phyloP scores from a whole-genome alignment of 345 rosid species.

The Nasturtium officinale region DNA sequence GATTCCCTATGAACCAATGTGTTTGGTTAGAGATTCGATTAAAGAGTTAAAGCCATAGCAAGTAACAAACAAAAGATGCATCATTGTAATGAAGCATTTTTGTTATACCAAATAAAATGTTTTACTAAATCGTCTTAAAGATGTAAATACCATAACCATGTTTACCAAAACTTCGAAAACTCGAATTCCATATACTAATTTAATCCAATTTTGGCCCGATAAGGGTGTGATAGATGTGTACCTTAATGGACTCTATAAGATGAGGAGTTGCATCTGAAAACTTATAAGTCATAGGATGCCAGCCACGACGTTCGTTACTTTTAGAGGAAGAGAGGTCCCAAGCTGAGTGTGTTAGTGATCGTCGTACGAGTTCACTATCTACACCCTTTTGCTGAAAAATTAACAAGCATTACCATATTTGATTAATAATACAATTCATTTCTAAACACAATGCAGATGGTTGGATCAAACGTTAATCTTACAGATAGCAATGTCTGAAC shows the following conservation, averaged over 20 bases:
- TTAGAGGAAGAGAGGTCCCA: conserved; percentile 84
- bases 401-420: conserved; percentile 22
- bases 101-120: background rate
- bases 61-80: background rate
- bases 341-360: conserved; percentile 80
- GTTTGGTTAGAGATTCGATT: background rate
- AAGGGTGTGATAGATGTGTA: conserved; percentile 36
- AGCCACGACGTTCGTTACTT: conserved; percentile 79
- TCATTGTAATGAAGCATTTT: background rate
- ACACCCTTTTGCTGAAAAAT: conserved; percentile 75
- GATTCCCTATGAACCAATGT: conserved; percentile 54
- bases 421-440: background rate
- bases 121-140: background rate
- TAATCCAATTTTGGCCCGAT: background rate
- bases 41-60: background rate
- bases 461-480: conserved; percentile 46
- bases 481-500: conserved; percentile 92
- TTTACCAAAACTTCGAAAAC: background rate
- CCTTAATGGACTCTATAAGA: conserved; percentile 79
- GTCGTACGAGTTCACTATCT: conserved; percentile 71
- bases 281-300: conserved; percentile 92
- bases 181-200: background rate
- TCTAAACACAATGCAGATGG: background rate
- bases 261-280: conserved; percentile 74
- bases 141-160: background rate